phyloP scores from a whole-genome alignment of 768 basidiomycete genomes.

The Pulveroboletus sp. region DNA sequence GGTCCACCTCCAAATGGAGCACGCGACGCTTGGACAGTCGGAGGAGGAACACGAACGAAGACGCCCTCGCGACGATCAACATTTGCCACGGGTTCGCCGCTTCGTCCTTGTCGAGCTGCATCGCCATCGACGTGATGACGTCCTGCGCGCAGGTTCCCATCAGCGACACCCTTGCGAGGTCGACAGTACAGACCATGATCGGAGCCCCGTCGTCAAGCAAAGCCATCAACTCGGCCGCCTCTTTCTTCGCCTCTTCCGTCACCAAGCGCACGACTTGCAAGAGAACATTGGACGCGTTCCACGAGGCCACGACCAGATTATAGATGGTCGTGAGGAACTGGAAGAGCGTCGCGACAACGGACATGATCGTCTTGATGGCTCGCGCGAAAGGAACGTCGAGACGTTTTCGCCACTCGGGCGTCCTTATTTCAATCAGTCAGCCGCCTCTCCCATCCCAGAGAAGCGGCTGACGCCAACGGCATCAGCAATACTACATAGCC shows the following conservation, averaged over 20 bases:
- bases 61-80: constrained; percentile 18
- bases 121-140: not conserved
- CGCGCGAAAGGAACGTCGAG: no score
- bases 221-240: constrained; percentile 14
- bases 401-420: no score
- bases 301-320: not conserved
- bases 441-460: no score
- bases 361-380: constrained; percentile 5
- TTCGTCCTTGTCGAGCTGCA: not conserved
- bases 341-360: constrained; percentile 2
- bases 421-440: no score
- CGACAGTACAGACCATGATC: not conserved
- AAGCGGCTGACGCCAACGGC: no score
- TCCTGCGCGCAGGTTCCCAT: constrained; percentile 1
- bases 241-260: constrained; percentile 14
- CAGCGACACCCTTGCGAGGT: no score
- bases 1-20: constrained; percentile 24
- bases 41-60: constrained; percentile 20
- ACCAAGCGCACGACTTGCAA: constrained; percentile 8
- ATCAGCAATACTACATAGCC: no score
- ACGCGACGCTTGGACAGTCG: constrained; percentile 18
- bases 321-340: constrained; percentile 3
- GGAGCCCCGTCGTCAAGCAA: constrained; percentile 7
- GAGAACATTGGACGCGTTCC: constrained; percentile 15
- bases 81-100: constrained; percentile 10